A percentile compares a stretch with the other conserved stretches of the same genome.
Conservation (phyloP, 164 flowering plant species). For the Berberis thunbergii region DNA sequence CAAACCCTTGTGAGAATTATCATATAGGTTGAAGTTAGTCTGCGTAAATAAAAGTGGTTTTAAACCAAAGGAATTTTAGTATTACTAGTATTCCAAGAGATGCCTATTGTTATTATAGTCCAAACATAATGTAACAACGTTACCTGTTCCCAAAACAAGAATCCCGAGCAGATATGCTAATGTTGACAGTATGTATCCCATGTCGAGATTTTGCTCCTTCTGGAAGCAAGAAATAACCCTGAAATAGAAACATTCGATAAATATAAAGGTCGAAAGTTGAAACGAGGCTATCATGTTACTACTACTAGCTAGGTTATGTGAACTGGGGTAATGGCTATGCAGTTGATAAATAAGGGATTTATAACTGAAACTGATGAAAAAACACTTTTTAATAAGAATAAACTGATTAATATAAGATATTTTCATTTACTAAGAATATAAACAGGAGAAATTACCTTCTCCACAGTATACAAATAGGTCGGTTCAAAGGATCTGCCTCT, state of each 20-base stretch:
- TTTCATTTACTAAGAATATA: not conserved
- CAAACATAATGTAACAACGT: constrained; percentile 2
- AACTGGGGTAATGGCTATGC: not conserved
- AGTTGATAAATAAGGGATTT: not conserved
- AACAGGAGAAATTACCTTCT: constrained; percentile 45
- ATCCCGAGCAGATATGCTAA: constrained; percentile 84
- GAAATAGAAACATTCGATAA: constrained; percentile 10
- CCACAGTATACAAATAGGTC: constrained; percentile 81
- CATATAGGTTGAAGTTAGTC: too few species aligned
- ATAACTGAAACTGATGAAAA: not conserved
- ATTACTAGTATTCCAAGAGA: too few species aligned
- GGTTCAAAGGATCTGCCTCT: constrained; percentile 80
- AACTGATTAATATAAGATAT: too few species aligned
- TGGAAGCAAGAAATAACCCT: constrained; percentile 90
- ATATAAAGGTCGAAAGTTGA: constrained; percentile 2
- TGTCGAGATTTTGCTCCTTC: constrained; percentile 75
- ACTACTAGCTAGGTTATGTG: not conserved
- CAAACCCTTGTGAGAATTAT: too few species aligned
- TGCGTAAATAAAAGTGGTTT: too few species aligned
- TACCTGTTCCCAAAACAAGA: constrained; percentile 97
- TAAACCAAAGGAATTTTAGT: too few species aligned
- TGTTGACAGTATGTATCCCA: constrained; percentile 62
- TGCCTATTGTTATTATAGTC: too few species aligned
- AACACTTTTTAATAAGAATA: too few species aligned
- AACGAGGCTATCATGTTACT: not conserved